Evolutionary conservation across 371 early-diverging fungal species (phyloP).

Genomic region (Actinomucor elegans): DNA sequence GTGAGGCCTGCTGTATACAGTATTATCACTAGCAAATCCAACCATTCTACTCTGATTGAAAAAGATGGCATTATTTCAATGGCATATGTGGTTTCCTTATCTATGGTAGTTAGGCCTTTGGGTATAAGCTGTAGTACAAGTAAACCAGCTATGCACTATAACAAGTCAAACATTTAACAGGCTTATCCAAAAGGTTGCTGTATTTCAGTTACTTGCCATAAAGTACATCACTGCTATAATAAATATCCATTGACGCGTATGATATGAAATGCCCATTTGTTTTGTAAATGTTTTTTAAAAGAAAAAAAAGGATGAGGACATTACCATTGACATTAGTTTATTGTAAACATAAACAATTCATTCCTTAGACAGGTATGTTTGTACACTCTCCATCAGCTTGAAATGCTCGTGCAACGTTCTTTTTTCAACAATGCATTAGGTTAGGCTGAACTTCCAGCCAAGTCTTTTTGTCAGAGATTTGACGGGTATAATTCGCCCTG

Average conservation of each 20-base stretch:
- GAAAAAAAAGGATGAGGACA: background rate
- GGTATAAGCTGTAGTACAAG: background rate
- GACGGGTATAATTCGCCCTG: too few relatives aligned
- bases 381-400: too few relatives aligned
- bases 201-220: background rate
- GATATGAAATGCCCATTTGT: slow-evolving; percentile 8
- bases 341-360: background rate
- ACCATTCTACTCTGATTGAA: slow-evolving; percentile 1
- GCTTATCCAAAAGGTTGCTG: background rate
- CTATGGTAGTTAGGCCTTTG: background rate
- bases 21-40: background rate
- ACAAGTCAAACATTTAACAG: background rate
- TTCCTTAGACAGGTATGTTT: background rate
- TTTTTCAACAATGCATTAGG: too few relatives aligned
- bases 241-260: slow-evolving; percentile 2
- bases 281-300: background rate
- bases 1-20: slow-evolving; percentile 2
- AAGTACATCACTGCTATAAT: slow-evolving; percentile 1
- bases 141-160: slow-evolving; percentile 1
- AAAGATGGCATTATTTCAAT: slow-evolving; percentile 3
- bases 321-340: too few relatives aligned
- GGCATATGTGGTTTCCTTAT: background rate
- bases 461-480: too few relatives aligned
- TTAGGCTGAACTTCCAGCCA: too few relatives aligned
- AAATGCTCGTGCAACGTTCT: too few relatives aligned